Conservation (phyloP, 2,329 filamentous ascomycete genomes). For the Keithomyces neogunnii region DNA sequence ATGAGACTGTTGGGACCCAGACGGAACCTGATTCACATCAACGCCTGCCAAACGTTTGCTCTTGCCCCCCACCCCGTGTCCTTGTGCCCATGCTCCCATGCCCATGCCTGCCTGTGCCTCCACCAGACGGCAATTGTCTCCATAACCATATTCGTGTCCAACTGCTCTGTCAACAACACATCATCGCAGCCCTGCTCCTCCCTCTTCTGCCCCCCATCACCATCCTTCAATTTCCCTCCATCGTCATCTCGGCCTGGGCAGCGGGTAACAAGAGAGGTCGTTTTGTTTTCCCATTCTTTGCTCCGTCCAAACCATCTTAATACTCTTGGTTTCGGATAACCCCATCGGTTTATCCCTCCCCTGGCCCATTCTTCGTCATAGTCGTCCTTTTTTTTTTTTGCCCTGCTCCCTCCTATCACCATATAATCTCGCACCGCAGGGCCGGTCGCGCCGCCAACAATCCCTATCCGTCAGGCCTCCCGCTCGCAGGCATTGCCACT, state of each 20-base stretch:
- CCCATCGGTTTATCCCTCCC: background rate
- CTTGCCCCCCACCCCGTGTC: too few species aligned
- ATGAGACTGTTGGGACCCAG: too few species aligned
- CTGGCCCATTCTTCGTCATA: slow-evolving; percentile 5
- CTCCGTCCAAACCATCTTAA: background rate
- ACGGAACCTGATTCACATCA: too few species aligned
- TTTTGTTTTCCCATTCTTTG: background rate
- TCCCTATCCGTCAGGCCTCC: background rate
- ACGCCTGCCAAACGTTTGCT: too few species aligned
- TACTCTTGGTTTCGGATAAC: background rate
- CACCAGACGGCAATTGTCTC: too few species aligned
- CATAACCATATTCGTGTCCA: background rate
- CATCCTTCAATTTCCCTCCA: background rate
- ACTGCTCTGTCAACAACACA: slow-evolving; percentile 5
- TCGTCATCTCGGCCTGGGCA: slow-evolving; percentile 3
- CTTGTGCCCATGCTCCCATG: too few species aligned
- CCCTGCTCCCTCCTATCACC: background rate
- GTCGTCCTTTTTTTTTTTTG: slow-evolving; percentile 11
- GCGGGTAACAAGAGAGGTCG: background rate
- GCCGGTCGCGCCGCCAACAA: slow-evolving; percentile 10
- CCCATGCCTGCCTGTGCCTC: too few species aligned
- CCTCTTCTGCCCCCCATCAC: slow-evolving; percentile 1
- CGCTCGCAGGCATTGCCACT: slow-evolving; percentile 6
- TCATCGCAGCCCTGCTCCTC: slow-evolving; percentile 1
- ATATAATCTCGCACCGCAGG: slow-evolving; percentile 14